A percentile compares a stretch with the other conserved stretches of the same genome.
Conservation (phyloP, 805 yeast genomes). For the Cyberlindnera amylophila region DNA sequence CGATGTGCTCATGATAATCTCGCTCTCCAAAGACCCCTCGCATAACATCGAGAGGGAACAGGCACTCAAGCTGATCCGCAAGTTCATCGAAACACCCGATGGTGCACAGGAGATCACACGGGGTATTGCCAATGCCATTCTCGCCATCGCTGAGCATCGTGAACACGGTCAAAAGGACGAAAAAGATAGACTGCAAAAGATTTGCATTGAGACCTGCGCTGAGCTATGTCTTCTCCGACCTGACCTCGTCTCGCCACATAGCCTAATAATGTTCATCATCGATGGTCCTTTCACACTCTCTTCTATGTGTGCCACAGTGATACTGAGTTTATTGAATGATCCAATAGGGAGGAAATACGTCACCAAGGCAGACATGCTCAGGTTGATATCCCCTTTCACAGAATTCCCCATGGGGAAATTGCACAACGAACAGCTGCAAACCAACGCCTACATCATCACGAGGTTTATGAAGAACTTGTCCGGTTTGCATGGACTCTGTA, state of each 20-base stretch:
- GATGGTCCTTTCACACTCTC: conserved; percentile 52
- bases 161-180: conserved; percentile 39
- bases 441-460: conserved; percentile 55
- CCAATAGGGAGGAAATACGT: conserved; percentile 52
- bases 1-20: conserved; percentile 58
- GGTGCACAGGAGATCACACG: conserved; percentile 52
- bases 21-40: conserved; percentile 57
- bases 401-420: conserved; percentile 51
- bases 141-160: conserved; percentile 54
- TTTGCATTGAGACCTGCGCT: conserved; percentile 50
- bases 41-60: conserved; percentile 66
- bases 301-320: conserved; percentile 40
- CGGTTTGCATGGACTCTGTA: conserved; percentile 66
- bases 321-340: conserved; percentile 53
- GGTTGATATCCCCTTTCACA: conserved; percentile 66
- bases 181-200: conserved; percentile 46
- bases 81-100: conserved; percentile 49
- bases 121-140: conserved; percentile 65
- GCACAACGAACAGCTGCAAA: conserved; percentile 53
- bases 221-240: conserved; percentile 48
- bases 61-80: conserved; percentile 67
- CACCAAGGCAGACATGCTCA: conserved; percentile 57
- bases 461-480: conserved; percentile 66
- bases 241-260: conserved; percentile 36
- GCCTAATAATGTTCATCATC: conserved; percentile 42